Evolutionary conservation across 495 filamentous ascomycete species (phyloP).

Genomic region (Hapsidospora chrysogenum): DNA sequence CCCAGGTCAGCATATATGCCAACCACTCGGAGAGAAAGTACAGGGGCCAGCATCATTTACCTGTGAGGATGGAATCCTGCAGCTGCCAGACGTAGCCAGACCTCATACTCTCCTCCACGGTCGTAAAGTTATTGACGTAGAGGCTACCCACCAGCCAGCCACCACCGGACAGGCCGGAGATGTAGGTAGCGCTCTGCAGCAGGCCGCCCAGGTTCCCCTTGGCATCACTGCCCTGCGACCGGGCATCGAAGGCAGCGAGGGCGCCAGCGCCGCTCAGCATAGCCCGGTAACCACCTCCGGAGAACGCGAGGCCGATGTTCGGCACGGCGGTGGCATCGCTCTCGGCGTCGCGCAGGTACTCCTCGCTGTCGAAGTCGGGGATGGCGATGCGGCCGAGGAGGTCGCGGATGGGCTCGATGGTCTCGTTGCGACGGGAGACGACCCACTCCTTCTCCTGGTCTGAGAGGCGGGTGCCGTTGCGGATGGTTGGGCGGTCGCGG

Average conservation of each 20-base stretch:
- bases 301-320: conserved; percentile 47
- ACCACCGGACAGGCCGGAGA: conserved; percentile 75
- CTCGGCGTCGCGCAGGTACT: conserved; percentile 43
- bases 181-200: conserved; percentile 69
- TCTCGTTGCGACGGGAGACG: conserved; percentile 32
- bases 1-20: neutral
- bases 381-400: conserved; percentile 62
- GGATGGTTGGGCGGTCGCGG: conserved; percentile 23
- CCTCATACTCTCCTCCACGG: conserved; percentile 38
- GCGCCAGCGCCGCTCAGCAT: conserved; percentile 81
- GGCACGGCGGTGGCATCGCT: conserved; percentile 38
- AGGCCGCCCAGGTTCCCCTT: conserved; percentile 67
- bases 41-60: conserved; percentile 13
- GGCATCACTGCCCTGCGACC: conserved; percentile 47
- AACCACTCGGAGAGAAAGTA: too few species aligned
- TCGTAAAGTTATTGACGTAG: conserved; percentile 80
- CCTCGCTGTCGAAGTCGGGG: conserved; percentile 52
- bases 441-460: conserved; percentile 53
- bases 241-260: conserved; percentile 66
- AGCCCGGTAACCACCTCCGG: conserved; percentile 68
- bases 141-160: conserved; percentile 78
- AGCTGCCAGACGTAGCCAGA: conserved; percentile 58
- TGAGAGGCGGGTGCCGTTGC: conserved; percentile 40
- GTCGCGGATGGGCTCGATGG: conserved; percentile 49
- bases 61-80: conserved; percentile 50